A percentile compares a stretch with the other conserved stretches of the same genome.
These are phyloP conservation scores for Malus hybrid DNA, from an alignment of 331 rosid genomes.

Conservation along the genomic window DNA sequence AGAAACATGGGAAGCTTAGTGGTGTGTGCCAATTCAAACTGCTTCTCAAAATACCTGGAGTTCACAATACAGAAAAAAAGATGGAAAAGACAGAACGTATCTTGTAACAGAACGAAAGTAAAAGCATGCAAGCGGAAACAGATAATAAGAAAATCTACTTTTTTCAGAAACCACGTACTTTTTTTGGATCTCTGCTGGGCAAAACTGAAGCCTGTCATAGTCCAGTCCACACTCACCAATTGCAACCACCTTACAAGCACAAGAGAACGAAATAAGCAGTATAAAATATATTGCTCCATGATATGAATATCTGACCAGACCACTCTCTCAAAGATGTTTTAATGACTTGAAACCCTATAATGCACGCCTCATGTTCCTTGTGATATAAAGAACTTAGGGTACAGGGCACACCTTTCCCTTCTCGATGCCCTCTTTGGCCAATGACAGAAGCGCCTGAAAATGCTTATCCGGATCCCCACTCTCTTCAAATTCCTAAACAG, in stretches of 20 bases:
- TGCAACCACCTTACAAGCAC: slow-evolving; percentile 65
- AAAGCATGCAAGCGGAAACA: not conserved
- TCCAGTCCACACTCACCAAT: slow-evolving; percentile 97
- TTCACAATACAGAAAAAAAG: slow-evolving; percentile 3
- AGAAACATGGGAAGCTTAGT: slow-evolving; percentile 91
- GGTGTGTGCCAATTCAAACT: slow-evolving; percentile 69
- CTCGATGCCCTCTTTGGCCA: slow-evolving; percentile 84
- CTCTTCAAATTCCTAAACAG: slow-evolving; percentile 77
- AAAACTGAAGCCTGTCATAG: slow-evolving; percentile 89
- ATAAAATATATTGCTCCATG: not conserved
- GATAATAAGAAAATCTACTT: not conserved
- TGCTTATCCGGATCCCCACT: slow-evolving; percentile 82
- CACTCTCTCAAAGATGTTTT: not conserved
- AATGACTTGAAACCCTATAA: slow-evolving; percentile 1
- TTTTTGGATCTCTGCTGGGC: slow-evolving; percentile 84
- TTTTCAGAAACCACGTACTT: slow-evolving; percentile 35
- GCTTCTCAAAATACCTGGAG: slow-evolving; percentile 87
- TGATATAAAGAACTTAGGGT: not conserved
- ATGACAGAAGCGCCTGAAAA: slow-evolving; percentile 74
- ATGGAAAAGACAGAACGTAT: not conserved
- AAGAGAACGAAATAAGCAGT: slow-evolving; percentile 1
- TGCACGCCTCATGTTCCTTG: not conserved
- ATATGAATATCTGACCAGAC: not conserved
- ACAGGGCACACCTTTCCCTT: slow-evolving; percentile 71
- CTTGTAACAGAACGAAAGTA: not conserved